phyloP scores from a whole-genome alignment of 345 rosid species.

The Populus alba region DNA sequence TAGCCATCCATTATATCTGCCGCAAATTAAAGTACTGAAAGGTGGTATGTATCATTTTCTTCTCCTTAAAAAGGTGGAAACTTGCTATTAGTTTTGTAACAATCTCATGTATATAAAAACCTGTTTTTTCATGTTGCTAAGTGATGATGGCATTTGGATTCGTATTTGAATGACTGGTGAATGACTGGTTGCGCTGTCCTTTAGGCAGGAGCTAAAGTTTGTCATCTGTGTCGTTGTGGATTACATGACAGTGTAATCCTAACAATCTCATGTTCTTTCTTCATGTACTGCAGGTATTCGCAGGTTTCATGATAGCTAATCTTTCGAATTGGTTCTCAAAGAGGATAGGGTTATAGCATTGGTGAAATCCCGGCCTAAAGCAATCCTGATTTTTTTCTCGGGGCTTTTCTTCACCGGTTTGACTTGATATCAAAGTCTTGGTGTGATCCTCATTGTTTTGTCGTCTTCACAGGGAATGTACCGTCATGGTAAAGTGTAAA shows the following conservation, averaged over 20 bases:
- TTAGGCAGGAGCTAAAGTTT: background rate
- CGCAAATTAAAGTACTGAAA: background rate
- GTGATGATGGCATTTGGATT: background rate
- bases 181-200: background rate
- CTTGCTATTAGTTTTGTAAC: background rate
- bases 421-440: slow-evolving; percentile 6
- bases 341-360: slow-evolving; percentile 70
- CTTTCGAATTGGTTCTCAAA: slow-evolving; percentile 69
- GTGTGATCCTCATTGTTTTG: background rate
- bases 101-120: background rate
- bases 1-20: background rate
- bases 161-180: background rate
- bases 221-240: background rate
- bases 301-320: slow-evolving; percentile 90
- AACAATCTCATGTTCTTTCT: background rate
- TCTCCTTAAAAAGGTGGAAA: background rate
- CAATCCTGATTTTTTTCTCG: slow-evolving; percentile 20
- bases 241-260: background rate
- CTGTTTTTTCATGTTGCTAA: background rate
- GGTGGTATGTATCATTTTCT: background rate
- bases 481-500: slow-evolving; percentile 22
- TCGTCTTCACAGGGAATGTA: background rate
- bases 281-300: slow-evolving; percentile 64
- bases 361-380: background rate
- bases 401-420: slow-evolving; percentile 27